Evolutionary conservation across 306 rosid genomes (phyloP).

Genomic region (Corylus heterophylla): DNA sequence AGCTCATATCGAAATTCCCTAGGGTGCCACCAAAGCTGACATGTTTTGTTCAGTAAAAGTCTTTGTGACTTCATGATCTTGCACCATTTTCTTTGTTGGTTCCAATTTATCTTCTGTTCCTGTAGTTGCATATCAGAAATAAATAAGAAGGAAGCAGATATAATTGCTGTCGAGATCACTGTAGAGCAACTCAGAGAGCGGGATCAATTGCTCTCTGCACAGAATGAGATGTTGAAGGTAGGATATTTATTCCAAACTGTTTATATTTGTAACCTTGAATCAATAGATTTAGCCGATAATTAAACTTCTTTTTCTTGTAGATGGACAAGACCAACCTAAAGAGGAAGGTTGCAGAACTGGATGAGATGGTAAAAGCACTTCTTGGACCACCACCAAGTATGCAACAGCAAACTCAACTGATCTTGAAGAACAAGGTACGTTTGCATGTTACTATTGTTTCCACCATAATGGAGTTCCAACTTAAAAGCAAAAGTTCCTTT

Average conservation of each 20-base stretch:
- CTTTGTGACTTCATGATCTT: not conserved
- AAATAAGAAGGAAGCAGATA: slow-evolving; percentile 58
- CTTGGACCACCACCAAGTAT: slow-evolving; percentile 38
- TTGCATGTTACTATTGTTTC: not conserved
- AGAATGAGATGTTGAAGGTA: slow-evolving; percentile 90
- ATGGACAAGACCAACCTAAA: slow-evolving; percentile 72
- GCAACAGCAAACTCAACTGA: slow-evolving; percentile 35
- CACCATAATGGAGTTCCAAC: slow-evolving; percentile 2
- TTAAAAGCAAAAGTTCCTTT: slow-evolving; percentile 18
- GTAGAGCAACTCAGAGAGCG: slow-evolving; percentile 69
- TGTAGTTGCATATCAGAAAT: slow-evolving; percentile 62
- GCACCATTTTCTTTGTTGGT: slow-evolving; percentile 7
- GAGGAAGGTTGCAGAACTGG: slow-evolving; percentile 72
- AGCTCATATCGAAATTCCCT: not conserved
- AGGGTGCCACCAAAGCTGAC: slow-evolving; percentile 1
- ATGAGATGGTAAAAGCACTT: slow-evolving; percentile 66
- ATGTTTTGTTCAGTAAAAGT: not conserved
- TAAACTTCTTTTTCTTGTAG: slow-evolving; percentile 36
- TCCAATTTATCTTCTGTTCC: slow-evolving; percentile 24
- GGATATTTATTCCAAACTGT: not conserved
- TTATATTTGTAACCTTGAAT: not conserved
- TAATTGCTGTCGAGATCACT: slow-evolving; percentile 55
- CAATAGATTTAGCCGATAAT: not conserved
- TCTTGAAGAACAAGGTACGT: slow-evolving; percentile 54
- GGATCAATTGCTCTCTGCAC: slow-evolving; percentile 82